These are phyloP conservation scores for Chrysoporthe puriensis DNA, from an alignment of 2,329 filamentous ascomycete genomes.

Conservation along the genomic window DNA sequence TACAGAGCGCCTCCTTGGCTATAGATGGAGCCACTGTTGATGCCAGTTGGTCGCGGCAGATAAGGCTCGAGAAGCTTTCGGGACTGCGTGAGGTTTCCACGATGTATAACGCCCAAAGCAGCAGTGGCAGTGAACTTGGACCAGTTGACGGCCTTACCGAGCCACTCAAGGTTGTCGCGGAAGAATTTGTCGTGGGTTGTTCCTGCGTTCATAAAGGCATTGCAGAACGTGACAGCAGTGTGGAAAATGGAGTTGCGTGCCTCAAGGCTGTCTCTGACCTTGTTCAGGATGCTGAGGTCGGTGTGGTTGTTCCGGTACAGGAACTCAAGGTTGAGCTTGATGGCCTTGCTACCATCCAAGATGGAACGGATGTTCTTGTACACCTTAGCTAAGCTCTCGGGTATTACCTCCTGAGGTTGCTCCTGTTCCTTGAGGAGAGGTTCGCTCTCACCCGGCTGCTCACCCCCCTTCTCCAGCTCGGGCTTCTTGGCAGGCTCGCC, in stretches of 20 bases:
- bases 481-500: constrained; percentile 48
- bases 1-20: constrained; percentile 96
- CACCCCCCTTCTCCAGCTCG: constrained; percentile 49
- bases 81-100: constrained; percentile 90
- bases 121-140: constrained; percentile 98
- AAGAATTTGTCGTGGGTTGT: constrained; percentile 99
- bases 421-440: constrained; percentile 53
- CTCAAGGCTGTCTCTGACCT: constrained; percentile 92
- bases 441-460: constrained; percentile 49
- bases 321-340: constrained; percentile 94
- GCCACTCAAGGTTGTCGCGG: constrained; percentile 95
- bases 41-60: constrained; percentile 75
- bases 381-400: constrained; percentile 58
- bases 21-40: constrained; percentile 84
- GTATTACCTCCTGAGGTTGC: constrained; percentile 53
- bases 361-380: constrained; percentile 69
- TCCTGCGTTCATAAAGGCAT: constrained; percentile 98
- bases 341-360: constrained; percentile 88
- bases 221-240: constrained; percentile 94
- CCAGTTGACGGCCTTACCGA: constrained; percentile 99
- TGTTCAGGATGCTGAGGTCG: constrained; percentile 90
- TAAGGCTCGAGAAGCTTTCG: constrained; percentile 94
- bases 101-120: constrained; percentile 93
- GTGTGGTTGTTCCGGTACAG: constrained; percentile 94
- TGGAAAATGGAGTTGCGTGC: constrained; percentile 97